phyloP scores from a whole-genome alignment of 2,329 filamentous ascomycete genomes.

The Plenodomus tracheiphilus region DNA sequence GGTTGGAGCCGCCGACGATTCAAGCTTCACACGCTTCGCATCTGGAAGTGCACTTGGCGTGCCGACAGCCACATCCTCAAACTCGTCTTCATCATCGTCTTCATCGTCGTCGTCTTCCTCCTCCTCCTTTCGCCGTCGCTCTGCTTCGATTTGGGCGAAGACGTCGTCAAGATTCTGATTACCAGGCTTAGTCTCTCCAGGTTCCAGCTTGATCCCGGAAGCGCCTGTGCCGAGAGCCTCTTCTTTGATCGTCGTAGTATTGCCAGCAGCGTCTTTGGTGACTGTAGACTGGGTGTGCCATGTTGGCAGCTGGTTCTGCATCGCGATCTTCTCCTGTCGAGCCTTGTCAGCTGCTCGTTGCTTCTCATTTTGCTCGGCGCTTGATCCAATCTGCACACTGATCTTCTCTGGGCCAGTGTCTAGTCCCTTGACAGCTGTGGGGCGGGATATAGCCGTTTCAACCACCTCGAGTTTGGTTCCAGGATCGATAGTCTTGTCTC shows the following conservation, averaged over 20 bases:
- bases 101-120: constrained; percentile 48
- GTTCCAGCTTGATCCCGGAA: constrained; percentile 46
- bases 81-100: constrained; percentile 53
- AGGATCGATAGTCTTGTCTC: constrained; percentile 68
- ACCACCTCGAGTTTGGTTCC: constrained; percentile 63
- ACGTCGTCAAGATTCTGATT: constrained; percentile 66
- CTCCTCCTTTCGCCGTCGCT: constrained; percentile 53
- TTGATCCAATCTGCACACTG: constrained; percentile 69
- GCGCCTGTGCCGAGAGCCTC: constrained; percentile 44
- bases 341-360: constrained; percentile 67
- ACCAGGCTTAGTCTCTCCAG: constrained; percentile 55
- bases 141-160: constrained; percentile 67
- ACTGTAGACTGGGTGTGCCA: constrained; percentile 76
- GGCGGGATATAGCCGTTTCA: constrained; percentile 57
- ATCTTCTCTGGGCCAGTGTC: constrained; percentile 69
- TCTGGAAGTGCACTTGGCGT: constrained; percentile 41
- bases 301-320: constrained; percentile 69
- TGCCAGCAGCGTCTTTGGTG: constrained; percentile 52
- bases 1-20: constrained; percentile 48
- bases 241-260: constrained; percentile 38
- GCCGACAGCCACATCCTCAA: constrained; percentile 43
- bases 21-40: constrained; percentile 65
- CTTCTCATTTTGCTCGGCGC: constrained; percentile 67
- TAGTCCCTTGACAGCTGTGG: constrained; percentile 71
- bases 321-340: constrained; percentile 66